Evolutionary conservation across 495 filamentous ascomycete species (phyloP).

Genomic region (Cryomyces minteri): DNA sequence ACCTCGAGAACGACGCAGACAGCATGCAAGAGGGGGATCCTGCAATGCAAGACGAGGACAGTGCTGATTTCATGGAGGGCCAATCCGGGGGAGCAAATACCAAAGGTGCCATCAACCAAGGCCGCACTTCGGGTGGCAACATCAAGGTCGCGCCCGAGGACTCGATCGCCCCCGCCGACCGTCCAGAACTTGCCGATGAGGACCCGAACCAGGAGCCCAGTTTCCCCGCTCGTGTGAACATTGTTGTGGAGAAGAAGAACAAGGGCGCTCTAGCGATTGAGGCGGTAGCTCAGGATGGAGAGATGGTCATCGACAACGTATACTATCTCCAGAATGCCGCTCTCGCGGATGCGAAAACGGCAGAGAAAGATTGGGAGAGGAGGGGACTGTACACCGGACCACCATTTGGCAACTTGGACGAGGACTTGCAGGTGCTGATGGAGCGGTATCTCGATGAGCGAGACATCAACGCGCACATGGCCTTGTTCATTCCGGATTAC

Average conservation of each 20-base stretch:
- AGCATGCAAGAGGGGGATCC: slow-evolving; percentile 25
- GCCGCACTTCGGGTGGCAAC: slow-evolving; percentile 26
- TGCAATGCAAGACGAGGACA: slow-evolving; percentile 23
- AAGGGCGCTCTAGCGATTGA: slow-evolving; percentile 75
- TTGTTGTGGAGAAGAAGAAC: slow-evolving; percentile 69
- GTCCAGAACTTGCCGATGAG: slow-evolving; percentile 28
- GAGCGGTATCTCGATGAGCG: slow-evolving; percentile 92
- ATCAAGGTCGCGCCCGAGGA: slow-evolving; percentile 39
- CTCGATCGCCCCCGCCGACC: slow-evolving; percentile 35
- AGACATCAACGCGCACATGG: slow-evolving; percentile 73
- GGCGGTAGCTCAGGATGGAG: slow-evolving; percentile 69
- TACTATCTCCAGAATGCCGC: slow-evolving; percentile 64
- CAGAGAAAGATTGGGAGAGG: slow-evolving; percentile 48
- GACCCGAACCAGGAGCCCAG: slow-evolving; percentile 26
- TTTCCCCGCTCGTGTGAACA: slow-evolving; percentile 68
- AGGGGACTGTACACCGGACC: slow-evolving; percentile 77
- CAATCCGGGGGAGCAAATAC: slow-evolving; percentile 33
- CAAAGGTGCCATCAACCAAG: slow-evolving; percentile 34
- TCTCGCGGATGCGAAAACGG: slow-evolving; percentile 44
- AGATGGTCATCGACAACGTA: slow-evolving; percentile 79
- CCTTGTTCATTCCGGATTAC: slow-evolving; percentile 85
- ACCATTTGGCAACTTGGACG: slow-evolving; percentile 83
- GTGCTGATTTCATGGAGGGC: slow-evolving; percentile 5
- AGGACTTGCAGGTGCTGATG: slow-evolving; percentile 79
- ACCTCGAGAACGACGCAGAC: slow-evolving; percentile 40